phyloP scores from a whole-genome alignment of 2,329 filamentous ascomycete species.

The Daldinia sp. region DNA sequence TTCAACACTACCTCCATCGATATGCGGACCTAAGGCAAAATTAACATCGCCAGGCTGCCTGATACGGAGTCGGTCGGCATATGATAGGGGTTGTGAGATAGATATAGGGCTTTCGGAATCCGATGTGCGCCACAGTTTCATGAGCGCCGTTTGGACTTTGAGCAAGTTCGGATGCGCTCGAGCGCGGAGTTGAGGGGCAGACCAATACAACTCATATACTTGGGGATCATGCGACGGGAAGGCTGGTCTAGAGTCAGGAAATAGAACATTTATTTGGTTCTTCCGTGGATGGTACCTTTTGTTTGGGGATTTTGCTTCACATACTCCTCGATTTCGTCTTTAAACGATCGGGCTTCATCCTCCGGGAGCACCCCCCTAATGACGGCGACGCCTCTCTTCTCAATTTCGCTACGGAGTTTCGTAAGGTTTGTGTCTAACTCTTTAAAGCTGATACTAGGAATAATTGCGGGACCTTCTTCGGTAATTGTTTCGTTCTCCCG shows the following conservation, averaged over 20 bases:
- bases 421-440: constrained; percentile 57
- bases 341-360: constrained; percentile 72
- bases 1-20: constrained; percentile 80
- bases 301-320: constrained; percentile 72
- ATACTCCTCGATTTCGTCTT: constrained; percentile 74
- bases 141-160: constrained; percentile 70
- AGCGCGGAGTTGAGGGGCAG: constrained; percentile 73
- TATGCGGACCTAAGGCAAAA: constrained; percentile 79
- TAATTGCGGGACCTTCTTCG: constrained; percentile 58
- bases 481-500: constrained; percentile 63
- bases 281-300: constrained; percentile 55
- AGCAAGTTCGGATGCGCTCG: constrained; percentile 75
- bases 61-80: constrained; percentile 79
- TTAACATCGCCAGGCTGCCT: constrained; percentile 76
- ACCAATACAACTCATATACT: constrained; percentile 84
- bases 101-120: constrained; percentile 63
- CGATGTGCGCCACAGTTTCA: constrained; percentile 71
- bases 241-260: constrained; percentile 54
- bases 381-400: constrained; percentile 72
- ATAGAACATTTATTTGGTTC: background rate
- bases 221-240: constrained; percentile 76
- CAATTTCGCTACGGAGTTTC: constrained; percentile 61
- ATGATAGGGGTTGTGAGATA: constrained; percentile 68
- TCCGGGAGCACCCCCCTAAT: constrained; percentile 74
- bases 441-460: constrained; percentile 65